Evolutionary conservation across 495 filamentous ascomycete genomes (phyloP).

Genomic region (Pseudomonodictys pantanalensis): DNA sequence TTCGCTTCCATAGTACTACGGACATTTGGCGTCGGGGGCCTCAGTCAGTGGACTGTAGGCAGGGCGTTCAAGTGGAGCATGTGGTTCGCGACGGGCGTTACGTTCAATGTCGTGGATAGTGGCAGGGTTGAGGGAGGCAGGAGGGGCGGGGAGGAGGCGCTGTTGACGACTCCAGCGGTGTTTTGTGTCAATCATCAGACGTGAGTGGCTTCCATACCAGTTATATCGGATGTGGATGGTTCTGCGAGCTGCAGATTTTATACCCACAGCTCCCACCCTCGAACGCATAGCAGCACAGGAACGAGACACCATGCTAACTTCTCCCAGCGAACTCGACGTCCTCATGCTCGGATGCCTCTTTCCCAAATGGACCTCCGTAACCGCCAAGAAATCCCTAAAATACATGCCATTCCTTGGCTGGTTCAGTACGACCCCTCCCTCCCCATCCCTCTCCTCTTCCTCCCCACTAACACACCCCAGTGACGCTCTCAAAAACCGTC

Average conservation of each 20-base stretch:
- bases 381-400: conserved; percentile 82
- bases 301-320: conserved; percentile 10
- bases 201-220: conserved; percentile 27
- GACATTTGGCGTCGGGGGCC: conserved; percentile 64
- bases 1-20: conserved; percentile 69
- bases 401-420: conserved; percentile 85
- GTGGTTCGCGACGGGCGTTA: conserved; percentile 71
- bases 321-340: conserved; percentile 73
- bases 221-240: no score
- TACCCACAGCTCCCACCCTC: not conserved
- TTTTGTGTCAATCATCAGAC: conserved; percentile 94
- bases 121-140: conserved; percentile 19
- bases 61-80: conserved; percentile 80
- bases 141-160: conserved; percentile 27
- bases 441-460: not conserved
- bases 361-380: conserved; percentile 88
- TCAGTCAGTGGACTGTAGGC: conserved; percentile 82
- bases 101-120: conserved; percentile 58
- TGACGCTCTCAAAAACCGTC: conserved; percentile 82
- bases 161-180: conserved; percentile 66
- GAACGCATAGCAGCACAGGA: not conserved
- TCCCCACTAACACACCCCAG: conserved; percentile 26
- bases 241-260: not conserved
- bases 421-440: conserved; percentile 60
- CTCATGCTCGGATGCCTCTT: conserved; percentile 83